phyloP scores from a whole-genome alignment of 257 asterid species.

The Lantana camara region DNA sequence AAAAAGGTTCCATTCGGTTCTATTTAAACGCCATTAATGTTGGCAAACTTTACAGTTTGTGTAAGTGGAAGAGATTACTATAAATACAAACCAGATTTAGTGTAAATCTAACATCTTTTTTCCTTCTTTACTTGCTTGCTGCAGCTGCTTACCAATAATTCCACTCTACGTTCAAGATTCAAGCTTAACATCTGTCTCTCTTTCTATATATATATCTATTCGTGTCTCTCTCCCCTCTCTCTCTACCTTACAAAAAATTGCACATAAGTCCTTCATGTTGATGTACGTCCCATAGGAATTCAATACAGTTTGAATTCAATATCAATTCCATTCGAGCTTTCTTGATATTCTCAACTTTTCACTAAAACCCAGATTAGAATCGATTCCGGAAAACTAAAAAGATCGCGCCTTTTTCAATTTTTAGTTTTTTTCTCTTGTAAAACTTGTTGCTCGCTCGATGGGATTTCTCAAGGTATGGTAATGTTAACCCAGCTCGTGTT shows the following conservation, averaged over 20 bases:
- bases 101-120: constrained; percentile 11
- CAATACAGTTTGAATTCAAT: constrained; percentile 11
- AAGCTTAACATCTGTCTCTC: not conserved
- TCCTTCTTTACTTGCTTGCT: constrained; percentile 16
- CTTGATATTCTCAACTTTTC: constrained; percentile 25
- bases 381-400: constrained; percentile 33
- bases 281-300: constrained; percentile 17
- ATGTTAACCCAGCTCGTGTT: constrained; percentile 26
- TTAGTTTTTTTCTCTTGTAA: not conserved
- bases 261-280: constrained; percentile 22
- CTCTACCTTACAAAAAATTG: constrained; percentile 23
- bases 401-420: constrained; percentile 26
- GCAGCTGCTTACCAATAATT: constrained; percentile 42
- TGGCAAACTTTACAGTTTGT: not conserved
- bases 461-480: constrained; percentile 46
- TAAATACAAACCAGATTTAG: not conserved
- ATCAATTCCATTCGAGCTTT: constrained; percentile 32
- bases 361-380: constrained; percentile 38
- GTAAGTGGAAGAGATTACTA: not conserved
- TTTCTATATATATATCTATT: constrained; percentile 10
- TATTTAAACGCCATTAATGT: constrained; percentile 22
- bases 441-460: constrained; percentile 41
- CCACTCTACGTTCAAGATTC: constrained; percentile 30
- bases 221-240: constrained; percentile 27
- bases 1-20: constrained; percentile 34